Conservation (phyloP, 2,329 filamentous ascomycete species). For the Penicillium sp. region DNA sequence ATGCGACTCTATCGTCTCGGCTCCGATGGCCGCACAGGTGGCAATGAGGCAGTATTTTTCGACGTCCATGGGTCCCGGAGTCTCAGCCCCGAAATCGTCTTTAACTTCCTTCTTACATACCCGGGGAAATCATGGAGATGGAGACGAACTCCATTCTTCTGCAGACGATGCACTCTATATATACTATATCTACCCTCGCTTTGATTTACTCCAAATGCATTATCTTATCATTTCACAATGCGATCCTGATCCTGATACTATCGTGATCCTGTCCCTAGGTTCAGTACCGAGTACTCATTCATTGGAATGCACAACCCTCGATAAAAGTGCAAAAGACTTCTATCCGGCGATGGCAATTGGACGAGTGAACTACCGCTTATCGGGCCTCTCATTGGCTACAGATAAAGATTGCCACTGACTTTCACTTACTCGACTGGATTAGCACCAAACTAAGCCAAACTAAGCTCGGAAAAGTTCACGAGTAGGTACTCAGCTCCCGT, state of each 20-base stretch:
- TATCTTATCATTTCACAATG: neutral
- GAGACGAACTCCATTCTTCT: neutral
- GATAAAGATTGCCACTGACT: conserved; percentile 22
- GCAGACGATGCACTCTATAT: neutral
- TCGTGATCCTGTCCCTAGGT: neutral
- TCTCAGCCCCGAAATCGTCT: neutral
- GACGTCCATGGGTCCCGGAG: neutral
- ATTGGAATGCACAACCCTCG: neutral
- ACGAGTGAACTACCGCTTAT: conserved; percentile 6
- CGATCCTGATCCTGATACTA: no score
- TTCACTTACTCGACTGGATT: neutral
- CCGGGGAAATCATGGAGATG: neutral
- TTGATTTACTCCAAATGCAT: no score
- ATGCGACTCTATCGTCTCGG: neutral
- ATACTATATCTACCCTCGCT: neutral
- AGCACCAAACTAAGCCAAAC: no score
- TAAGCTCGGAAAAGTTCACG: neutral
- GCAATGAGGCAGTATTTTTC: neutral
- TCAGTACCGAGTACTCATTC: neutral
- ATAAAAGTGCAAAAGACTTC: neutral
- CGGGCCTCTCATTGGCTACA: conserved; percentile 19
- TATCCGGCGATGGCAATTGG: conserved; percentile 17
- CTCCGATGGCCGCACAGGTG: neutral
- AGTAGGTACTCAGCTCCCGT: neutral
- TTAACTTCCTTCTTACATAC: neutral